phyloP scores from a whole-genome alignment of 306 rosid genomes.

The Hippophae tibetana region DNA sequence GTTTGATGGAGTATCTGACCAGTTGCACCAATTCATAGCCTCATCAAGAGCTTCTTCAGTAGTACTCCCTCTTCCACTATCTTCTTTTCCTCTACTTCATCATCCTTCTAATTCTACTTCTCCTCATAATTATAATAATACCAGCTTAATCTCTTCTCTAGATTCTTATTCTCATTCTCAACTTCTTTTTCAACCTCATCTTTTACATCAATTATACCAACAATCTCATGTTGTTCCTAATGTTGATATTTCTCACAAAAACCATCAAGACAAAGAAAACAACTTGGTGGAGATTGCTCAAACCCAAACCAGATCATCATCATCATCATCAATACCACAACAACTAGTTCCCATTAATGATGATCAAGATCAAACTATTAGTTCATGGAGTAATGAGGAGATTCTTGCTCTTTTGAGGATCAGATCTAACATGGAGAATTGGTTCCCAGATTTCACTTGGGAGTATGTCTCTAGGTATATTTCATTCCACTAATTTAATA shows the following conservation, averaged over 20 bases:
- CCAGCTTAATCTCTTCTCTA: background rate
- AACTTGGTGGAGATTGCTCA: constrained; percentile 21
- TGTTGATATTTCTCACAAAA: constrained; percentile 10
- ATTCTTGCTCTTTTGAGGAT: constrained; percentile 62
- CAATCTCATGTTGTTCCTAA: constrained; percentile 26
- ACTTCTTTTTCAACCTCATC: constrained; percentile 12
- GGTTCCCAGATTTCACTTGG: constrained; percentile 76
- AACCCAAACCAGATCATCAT: constrained; percentile 18
- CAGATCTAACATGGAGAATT: constrained; percentile 72
- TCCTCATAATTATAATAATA: constrained; percentile 21
- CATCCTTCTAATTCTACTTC: constrained; percentile 7
- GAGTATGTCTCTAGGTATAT: constrained; percentile 81
- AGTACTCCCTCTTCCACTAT: constrained; percentile 40
- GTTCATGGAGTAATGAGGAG: constrained; percentile 62
- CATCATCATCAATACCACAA: background rate
- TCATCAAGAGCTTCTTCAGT: constrained; percentile 41
- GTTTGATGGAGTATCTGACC: constrained; percentile 88
- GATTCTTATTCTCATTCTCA: constrained; percentile 5
- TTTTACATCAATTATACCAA: constrained; percentile 29
- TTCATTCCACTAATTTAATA: background rate
- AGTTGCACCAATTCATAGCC: constrained; percentile 78
- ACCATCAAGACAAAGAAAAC: constrained; percentile 15
- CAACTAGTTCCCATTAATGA: background rate
- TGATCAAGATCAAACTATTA: background rate
- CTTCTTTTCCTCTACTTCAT: constrained; percentile 24